Evolutionary conservation across 2,329 filamentous ascomycete species (phyloP), one percentile per base, ranked within the genome.

Genomic region (Fusarium torreyae): DNA sequence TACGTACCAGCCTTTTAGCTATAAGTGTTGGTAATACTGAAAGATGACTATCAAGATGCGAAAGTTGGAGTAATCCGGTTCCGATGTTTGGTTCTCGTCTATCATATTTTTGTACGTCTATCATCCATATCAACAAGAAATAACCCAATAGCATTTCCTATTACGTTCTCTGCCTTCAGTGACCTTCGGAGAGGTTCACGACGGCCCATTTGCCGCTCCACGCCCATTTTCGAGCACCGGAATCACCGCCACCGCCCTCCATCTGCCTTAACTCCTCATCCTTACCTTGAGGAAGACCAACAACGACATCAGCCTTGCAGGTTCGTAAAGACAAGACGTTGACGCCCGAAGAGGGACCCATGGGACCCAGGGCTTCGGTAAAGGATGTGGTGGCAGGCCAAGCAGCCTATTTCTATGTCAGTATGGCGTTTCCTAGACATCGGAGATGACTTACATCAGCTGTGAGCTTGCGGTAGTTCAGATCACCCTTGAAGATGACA

Each of bases 191-290:
- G 10, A 82, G 68, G 50, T 73, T 94, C 6, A 97, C 90, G n/a
- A 98, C 94, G 7, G 95, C 95, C 92, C 93, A 98, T 81, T 98
- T 98, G 42, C 95, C 95, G 76, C 89, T 92, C 94, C 94, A 98
- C 1, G 94, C 94, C 95, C 95, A 98, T 79, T 93, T 92, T 57
- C 96, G 86, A 24, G 89, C 86, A 78, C 91, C 79, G 70, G 87
- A 82, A 65, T 94, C 90, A 17, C 90, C 92, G 5, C 92, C 92
- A 2, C 92, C 92, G 17, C 86, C 89, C 53, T 92, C 89, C 54
- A 82, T 86, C 10, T 86, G 84, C 70, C 86, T 89, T 54, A 98
- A 83, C 77, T 90, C 88, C 81, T 98, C 94, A 76, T 99, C 96
- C 77, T 91, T 88, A 8, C 95, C 94, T 10, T 89, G 80, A 15